phyloP scores from a whole-genome alignment of 441 rosid species.

The Theobroma grandiflorum region DNA sequence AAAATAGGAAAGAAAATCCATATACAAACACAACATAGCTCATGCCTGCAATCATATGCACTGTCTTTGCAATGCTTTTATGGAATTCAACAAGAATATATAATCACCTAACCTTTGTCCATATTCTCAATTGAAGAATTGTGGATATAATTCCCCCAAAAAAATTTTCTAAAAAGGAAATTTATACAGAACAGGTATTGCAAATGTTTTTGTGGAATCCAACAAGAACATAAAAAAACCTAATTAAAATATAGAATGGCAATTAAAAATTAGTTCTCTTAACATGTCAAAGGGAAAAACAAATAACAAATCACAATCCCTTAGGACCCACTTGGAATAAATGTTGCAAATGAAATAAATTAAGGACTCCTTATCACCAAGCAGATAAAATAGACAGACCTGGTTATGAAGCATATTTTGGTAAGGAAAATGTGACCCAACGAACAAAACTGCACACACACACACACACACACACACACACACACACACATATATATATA shows the following conservation, averaged over 20 bases:
- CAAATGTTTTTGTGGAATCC: background rate
- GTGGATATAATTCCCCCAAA: background rate
- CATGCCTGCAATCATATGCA: background rate
- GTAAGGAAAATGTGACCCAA: too few relatives aligned
- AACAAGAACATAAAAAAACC: background rate
- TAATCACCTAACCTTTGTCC: background rate
- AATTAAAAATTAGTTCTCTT: too few relatives aligned
- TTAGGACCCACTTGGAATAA: background rate
- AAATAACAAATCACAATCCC: background rate
- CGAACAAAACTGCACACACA: too few relatives aligned
- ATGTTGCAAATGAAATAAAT: background rate
- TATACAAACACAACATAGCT: background rate
- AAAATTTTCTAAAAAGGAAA: too few relatives aligned
- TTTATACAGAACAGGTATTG: background rate
- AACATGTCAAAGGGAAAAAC: too few relatives aligned
- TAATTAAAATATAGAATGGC: background rate
- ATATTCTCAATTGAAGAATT: background rate
- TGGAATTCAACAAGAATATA: background rate
- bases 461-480: too few relatives aligned
- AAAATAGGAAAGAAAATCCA: background rate
- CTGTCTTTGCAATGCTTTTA: background rate
- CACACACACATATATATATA: too few relatives aligned
- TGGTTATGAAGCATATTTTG: background rate
- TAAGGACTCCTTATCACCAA: background rate
- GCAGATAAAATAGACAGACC: background rate